Conservation (phyloP, 2,329 filamentous ascomycete species). For the Septoria linicola region DNA sequence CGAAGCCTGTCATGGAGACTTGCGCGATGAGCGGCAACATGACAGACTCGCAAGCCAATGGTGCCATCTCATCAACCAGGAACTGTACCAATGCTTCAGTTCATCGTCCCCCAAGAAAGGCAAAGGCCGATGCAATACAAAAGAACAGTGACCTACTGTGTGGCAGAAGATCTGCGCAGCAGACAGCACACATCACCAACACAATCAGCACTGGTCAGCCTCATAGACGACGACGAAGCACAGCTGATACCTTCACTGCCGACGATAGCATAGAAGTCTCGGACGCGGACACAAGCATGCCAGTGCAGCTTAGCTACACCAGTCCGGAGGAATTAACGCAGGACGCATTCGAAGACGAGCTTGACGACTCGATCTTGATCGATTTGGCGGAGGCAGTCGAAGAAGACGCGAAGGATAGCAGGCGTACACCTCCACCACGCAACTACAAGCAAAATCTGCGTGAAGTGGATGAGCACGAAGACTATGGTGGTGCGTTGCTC, state of each 20-base stretch:
- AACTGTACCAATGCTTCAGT: background rate
- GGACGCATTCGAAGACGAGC: conserved; percentile 17
- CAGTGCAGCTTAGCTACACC: background rate
- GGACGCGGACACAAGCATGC: too few species aligned
- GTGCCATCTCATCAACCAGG: background rate
- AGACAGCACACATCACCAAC: too few species aligned
- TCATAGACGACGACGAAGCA: too few species aligned
- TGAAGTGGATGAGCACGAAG: conserved; percentile 33
- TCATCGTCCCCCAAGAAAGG: conserved; percentile 3
- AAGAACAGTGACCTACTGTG: conserved; percentile 5
- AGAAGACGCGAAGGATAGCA: background rate
- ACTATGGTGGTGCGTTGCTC: conserved; percentile 35
- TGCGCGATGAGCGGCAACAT: background rate
- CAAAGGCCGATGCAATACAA: conserved; percentile 7
- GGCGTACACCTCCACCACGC: conserved; percentile 27
- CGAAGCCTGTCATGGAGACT: background rate
- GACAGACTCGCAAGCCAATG: background rate
- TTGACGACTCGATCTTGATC: conserved; percentile 22
- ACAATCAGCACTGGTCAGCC: too few species aligned
- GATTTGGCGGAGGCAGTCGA: conserved; percentile 19
- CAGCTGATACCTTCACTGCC: too few species aligned
- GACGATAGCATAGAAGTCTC: too few species aligned
- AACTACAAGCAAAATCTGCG: conserved; percentile 33
- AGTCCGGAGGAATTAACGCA: background rate
- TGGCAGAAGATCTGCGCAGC: background rate